Conservation (phyloP, 306 rosid species). For the Fragaria nilgerrensis region DNA sequence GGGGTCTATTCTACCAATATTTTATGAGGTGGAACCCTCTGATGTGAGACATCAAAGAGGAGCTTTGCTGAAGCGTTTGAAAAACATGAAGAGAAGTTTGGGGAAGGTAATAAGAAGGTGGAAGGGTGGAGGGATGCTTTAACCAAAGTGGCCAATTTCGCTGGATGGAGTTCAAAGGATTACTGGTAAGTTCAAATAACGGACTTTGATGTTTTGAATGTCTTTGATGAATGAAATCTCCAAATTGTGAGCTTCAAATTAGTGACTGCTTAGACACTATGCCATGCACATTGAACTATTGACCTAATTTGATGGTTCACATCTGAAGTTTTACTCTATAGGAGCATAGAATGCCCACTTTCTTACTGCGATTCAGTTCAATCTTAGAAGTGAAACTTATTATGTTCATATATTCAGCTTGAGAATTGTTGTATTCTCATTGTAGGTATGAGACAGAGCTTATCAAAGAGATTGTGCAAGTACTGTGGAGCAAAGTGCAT, state of each 20-base stretch:
- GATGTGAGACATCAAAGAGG: conserved; percentile 18
- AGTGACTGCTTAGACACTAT: no score
- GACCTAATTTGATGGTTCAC: no score
- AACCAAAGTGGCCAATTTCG: conserved; percentile 4
- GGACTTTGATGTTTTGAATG: neutral
- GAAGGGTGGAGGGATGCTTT: conserved; percentile 9
- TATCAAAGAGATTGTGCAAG: neutral
- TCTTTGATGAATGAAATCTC: neutral
- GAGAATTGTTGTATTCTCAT: neutral
- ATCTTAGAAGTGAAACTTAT: no score
- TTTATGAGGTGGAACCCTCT: conserved; percentile 13
- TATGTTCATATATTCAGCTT: neutral
- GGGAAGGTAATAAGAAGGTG: neutral
- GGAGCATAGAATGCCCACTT: no score
- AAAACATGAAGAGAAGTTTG: conserved; percentile 6
- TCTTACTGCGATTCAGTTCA: no score
- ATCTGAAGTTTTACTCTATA: neutral
- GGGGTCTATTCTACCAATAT: neutral
- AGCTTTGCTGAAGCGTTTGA: conserved; percentile 11
- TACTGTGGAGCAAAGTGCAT: neutral
- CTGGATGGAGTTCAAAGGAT: neutral
- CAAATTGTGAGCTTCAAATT: no score
- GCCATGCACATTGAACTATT: no score
- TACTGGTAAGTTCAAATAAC: neutral
- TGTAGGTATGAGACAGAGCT: neutral